Evolutionary conservation across 2,329 filamentous ascomycete species (phyloP).

Genomic region (Aureobasidium sp.): DNA sequence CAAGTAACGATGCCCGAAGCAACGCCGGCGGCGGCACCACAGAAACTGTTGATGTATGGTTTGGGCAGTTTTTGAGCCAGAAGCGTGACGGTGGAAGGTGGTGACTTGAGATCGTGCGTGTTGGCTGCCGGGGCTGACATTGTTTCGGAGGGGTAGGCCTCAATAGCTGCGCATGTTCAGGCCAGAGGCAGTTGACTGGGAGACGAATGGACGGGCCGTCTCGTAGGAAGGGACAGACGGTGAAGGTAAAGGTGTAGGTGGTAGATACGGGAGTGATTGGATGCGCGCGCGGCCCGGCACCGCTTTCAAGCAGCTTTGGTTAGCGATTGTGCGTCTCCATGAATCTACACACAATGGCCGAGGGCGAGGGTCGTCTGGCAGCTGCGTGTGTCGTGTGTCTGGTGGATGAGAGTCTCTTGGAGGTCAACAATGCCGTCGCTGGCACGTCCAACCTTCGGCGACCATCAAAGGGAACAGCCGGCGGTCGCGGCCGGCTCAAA

Average conservation of each 20-base stretch:
- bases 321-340: slow-evolving; percentile 15
- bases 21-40: slow-evolving; percentile 83
- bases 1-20: slow-evolving; percentile 92
- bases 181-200: slow-evolving; percentile 3
- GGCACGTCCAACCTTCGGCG: not conserved
- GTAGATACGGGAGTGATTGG: not conserved
- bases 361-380: not conserved
- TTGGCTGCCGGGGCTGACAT: slow-evolving; percentile 19
- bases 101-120: slow-evolving; percentile 24
- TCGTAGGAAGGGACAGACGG: not conserved
- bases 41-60: slow-evolving; percentile 66
- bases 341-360: not conserved
- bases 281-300: slow-evolving; percentile 13
- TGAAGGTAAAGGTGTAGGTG: not conserved
- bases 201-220: not conserved
- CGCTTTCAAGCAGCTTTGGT: slow-evolving; percentile 1
- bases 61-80: slow-evolving; percentile 43
- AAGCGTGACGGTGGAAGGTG: not conserved
- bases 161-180: slow-evolving; percentile 13
- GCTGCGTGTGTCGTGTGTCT: not conserved
- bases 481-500: not conserved
- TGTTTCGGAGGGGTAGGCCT: not conserved
- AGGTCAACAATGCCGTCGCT: not conserved
- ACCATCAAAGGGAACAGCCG: not conserved
- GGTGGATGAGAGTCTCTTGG: not conserved